Evolutionary conservation across 208 protist species (phyloP), one percentile per base, ranked within the genome.

Genomic region (Trypanosoma vivax): DNA sequence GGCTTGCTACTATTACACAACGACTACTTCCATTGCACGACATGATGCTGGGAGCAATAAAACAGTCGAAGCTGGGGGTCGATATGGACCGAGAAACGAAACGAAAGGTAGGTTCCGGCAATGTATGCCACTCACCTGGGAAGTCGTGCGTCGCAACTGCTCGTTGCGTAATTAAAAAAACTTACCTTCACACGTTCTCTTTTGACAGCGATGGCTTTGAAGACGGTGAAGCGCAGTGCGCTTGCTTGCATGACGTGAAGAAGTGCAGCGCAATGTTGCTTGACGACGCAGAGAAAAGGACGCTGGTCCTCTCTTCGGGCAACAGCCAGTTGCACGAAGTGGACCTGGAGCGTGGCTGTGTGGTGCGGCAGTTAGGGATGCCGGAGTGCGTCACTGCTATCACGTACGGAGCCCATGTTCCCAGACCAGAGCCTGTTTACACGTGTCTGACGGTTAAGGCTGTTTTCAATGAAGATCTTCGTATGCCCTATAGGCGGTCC

Each of bases 401-500:
- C 4, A 49, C 72, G 19, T 83, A 87, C 51, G 46, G 66, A 16
- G 62, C 68, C 29, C 65, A 87, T 50, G 65, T 67, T 7, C 61
- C 79, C 10, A 53, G 52, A 11, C 61, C 55, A 16, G 57, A 47
- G 5, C 61, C 70, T 2, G 60, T 87, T 25, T 80, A 73, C 47
- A 83, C 79, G 10, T 83, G 74, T 41, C 65, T 83, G 0, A 29
- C 58, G 31, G 39, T 56, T 50, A 74, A 76, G 33, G 72, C 71
- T 39, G 75, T 72, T 50, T 83, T 87, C 50, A 83, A 83, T 50
- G 67, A 83, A 45, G 79, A 87, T 57, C 62, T 68, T n/a, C 74
- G 79, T 34, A 66, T 87, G 49, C 46, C 79, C 50, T 71, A 74
- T n/a, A 50, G 63, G 28, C 46, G 43, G 23, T 76, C 66, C 37